Base-by-base conservation (phyloP, 352 stramenopile species). In the Pythium dissotocum region DNA sequence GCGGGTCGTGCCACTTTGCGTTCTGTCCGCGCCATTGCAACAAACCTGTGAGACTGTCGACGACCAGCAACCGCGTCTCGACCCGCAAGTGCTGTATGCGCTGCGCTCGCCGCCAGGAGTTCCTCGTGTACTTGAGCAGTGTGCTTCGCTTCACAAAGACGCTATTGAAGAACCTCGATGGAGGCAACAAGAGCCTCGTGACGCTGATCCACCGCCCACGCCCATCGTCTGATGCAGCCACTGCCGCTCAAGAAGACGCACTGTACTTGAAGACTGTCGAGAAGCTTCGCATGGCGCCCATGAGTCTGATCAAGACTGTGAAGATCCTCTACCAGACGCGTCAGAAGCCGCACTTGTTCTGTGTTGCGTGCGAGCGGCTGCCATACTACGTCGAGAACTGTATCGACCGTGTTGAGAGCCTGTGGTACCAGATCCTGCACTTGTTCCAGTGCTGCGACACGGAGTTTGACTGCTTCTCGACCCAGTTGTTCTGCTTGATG, bases 371-470 rank as follows among this genome's bases (percentile, higher is more conserved):
- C 58, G 83, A 90, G 62, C 78, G 83, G 3, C 75, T 93, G 40
- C 83, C 85, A 35, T 91, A 80, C 51, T 91, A 91, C 63, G 78
- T 85, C 5, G 85, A 93, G 57, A 88, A 85, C 65, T 85, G 75
- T 46, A 77, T 93, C 26, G 85, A 93, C 54, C 83, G 82, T 12
- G 72, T 93, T 26, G 85, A 93, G 64, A 89, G 83, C 49, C 42
- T 93, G 26, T 93, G 85, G 85, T 91, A 91, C 68, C 85, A 93
- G 59, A 73, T 93, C 24, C 56, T 93, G 72, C 85, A 93, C 58
- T 58, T 93, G 6, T 87, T 93, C 52, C 82, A 91, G 72, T 93
- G 85, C 65, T 80, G 80, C 40, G 82, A 90, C 53, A 73, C 80
- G 4, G 79, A 90, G 33, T 63, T 80, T 6, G 64, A 82, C 2